phyloP scores from a whole-genome alignment of 495 filamentous ascomycete genomes.

The Trichocladium antarcticum region DNA sequence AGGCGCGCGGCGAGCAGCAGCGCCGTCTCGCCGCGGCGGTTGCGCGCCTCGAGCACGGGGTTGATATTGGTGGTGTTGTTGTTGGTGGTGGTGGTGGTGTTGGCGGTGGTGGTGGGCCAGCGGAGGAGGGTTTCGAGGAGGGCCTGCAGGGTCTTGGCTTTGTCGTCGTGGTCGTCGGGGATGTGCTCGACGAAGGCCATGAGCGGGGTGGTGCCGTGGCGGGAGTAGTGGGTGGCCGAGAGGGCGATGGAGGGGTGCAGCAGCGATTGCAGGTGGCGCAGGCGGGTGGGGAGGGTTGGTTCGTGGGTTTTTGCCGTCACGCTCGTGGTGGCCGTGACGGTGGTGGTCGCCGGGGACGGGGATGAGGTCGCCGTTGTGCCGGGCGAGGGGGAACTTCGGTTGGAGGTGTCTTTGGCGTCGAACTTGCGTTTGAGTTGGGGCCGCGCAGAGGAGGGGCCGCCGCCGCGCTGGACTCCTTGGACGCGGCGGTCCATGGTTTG shows the following conservation, averaged over 20 bases:
- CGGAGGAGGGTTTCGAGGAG: conserved; percentile 26
- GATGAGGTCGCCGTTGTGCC: not conserved
- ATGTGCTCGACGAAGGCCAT: conserved; percentile 38
- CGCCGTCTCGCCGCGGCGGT: conserved; percentile 37
- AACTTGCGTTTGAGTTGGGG: conserved; percentile 15
- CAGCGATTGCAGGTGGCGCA: conserved; percentile 27
- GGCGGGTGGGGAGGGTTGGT: conserved; percentile 14
- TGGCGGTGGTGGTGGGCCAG: too few relatives aligned
- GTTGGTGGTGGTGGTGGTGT: too few relatives aligned
- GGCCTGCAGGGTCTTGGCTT: conserved; percentile 22
- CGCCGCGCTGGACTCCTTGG: conserved; percentile 1
- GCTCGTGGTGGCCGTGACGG: not conserved
- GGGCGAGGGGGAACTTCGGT: not conserved
- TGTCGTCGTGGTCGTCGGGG: conserved; percentile 33
- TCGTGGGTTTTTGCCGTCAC: not conserved
- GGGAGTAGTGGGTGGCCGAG: conserved; percentile 37
- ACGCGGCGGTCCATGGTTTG: conserved; percentile 19
- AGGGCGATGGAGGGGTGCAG: conserved; percentile 29
- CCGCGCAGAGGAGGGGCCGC: not conserved
- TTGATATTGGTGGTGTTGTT: too few relatives aligned
- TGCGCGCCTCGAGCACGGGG: conserved; percentile 27
- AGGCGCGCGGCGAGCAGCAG: conserved; percentile 35
- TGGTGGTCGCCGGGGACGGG: not conserved
- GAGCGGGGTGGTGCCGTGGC: conserved; percentile 31
- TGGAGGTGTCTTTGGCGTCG: not conserved